phyloP scores from a whole-genome alignment of 2,329 filamentous ascomycete species.

The Colletotrichum sublineola region DNA sequence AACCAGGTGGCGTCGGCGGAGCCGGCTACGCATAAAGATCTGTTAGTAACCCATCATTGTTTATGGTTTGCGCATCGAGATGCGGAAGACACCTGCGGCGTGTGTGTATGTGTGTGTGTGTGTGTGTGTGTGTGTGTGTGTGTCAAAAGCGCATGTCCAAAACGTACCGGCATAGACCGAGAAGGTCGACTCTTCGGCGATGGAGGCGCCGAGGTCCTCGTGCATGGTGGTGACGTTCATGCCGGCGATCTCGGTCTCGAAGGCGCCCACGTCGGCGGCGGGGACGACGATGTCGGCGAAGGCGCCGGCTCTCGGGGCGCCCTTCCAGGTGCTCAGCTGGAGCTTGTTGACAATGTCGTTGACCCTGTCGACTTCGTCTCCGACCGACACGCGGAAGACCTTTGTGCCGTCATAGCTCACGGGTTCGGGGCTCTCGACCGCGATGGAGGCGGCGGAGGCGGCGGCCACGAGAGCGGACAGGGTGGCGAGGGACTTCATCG shows the following conservation, averaged over 20 bases:
- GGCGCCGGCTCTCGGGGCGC: conserved; percentile 50
- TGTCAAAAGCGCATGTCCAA: not conserved
- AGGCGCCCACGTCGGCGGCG: conserved; percentile 51
- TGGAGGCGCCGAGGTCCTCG: conserved; percentile 55
- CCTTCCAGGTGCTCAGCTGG: conserved; percentile 55
- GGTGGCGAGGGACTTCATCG: conserved; percentile 39
- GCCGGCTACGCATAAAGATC: conserved; percentile 17
- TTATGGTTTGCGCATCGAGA: not conserved
- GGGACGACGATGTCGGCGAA: conserved; percentile 58
- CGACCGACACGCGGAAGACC: conserved; percentile 58
- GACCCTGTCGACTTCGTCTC: conserved; percentile 50
- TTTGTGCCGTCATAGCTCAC: conserved; percentile 61
- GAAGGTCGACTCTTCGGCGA: conserved; percentile 53
- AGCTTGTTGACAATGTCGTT: conserved; percentile 52
- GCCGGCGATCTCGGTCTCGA: conserved; percentile 49
- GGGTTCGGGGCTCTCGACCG: conserved; percentile 14
- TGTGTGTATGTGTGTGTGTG: too few relatives aligned
- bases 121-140: too few relatives aligned
- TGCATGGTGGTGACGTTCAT: conserved; percentile 54
- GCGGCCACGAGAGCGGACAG: conserved; percentile 31
- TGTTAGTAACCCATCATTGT: not conserved
- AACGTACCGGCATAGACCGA: conserved; percentile 45
- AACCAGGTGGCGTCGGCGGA: conserved; percentile 55
- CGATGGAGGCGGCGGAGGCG: conserved; percentile 38
- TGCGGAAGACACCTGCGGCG: not conserved